phyloP scores from a whole-genome alignment of 306 rosid species.

The Pterocarpus santalinus region DNA sequence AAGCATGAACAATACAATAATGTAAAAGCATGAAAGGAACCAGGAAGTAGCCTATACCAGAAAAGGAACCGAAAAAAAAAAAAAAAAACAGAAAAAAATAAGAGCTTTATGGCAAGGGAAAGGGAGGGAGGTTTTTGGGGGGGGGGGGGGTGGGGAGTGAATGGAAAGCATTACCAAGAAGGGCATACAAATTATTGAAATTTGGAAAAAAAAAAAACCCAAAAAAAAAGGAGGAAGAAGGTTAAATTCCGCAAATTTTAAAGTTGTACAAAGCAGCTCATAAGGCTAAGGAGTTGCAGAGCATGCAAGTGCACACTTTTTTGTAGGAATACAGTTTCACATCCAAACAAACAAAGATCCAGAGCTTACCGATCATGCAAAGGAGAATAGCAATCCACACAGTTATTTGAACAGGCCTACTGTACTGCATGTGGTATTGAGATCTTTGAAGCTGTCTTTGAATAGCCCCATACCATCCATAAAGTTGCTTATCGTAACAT shows the following conservation, averaged over 20 bases:
- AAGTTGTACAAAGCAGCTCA: not conserved
- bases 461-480: constrained; percentile 92
- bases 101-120: not conserved
- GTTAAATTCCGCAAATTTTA: constrained; percentile 12
- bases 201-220: not conserved
- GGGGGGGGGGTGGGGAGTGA: not conserved
- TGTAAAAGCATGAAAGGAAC: not conserved
- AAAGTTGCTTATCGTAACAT: constrained; percentile 76
- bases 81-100: not conserved
- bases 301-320: constrained; percentile 22
- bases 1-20: constrained; percentile 17
- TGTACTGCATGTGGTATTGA: constrained; percentile 87
- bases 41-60: constrained; percentile 5
- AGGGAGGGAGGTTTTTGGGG: not conserved
- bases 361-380: constrained; percentile 80
- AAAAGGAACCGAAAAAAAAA: not conserved
- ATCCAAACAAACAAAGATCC: constrained; percentile 25
- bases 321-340: not conserved
- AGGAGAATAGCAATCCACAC: constrained; percentile 72
- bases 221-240: not conserved
- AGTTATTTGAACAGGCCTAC: constrained; percentile 70
- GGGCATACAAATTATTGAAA: not conserved
- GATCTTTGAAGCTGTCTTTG: constrained; percentile 91
- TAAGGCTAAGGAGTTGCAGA: constrained; percentile 22
- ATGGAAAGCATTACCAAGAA: not conserved